Base-by-base conservation (phyloP, 164 flowering plant genomes). In the Sextonia rubra region DNA sequence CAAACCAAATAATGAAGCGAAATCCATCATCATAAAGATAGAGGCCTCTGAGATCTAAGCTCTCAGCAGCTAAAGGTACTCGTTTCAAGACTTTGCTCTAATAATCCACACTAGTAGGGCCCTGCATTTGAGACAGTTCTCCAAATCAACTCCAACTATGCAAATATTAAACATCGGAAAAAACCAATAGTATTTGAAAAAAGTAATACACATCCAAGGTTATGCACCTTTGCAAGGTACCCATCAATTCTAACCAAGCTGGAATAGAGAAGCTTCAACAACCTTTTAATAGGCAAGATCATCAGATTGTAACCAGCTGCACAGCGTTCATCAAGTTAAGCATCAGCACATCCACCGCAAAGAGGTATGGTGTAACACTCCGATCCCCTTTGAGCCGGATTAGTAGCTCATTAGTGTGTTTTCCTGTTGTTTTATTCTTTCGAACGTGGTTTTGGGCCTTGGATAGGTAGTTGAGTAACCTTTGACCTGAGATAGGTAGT, bases 11-110 rank as follows among this genome's bases (percentile, higher is more conserved):
- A 70, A 95, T 71, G 77, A 91, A 90, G 65, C 91, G 87, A 63
- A 95, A 84, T 69, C 99, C 99, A 78, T 95, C 94, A 78, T 95
- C 97, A 79, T 77, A 90, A 23, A 95, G 48, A 85, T 89, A 95
- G 52, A 95, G 87, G 62, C 97, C 98, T 81, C 89, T 78, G 17
- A 94, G 78, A 81, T 95, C 97, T 70, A 95, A 85, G 82, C 90
- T 90, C 68, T 87, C 92, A 18, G 83, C 79, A 47, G 88, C 68
- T 71, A 95, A 77, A 25, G 97, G 94, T 49, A 90, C 72, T 71
- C 83, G 83, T 75, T 79, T 84, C 29, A 72, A 77, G 49, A 77
- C 66, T 67, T 66, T 81, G 26, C 76, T 76, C 4, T 78, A 70
- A 60, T 88, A 92, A 72, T 83, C 86, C 22, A 12, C 71, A 71